Conservation (phyloP, 2,329 filamentous ascomycete genomes). For the Cordyceps militaris region DNA sequence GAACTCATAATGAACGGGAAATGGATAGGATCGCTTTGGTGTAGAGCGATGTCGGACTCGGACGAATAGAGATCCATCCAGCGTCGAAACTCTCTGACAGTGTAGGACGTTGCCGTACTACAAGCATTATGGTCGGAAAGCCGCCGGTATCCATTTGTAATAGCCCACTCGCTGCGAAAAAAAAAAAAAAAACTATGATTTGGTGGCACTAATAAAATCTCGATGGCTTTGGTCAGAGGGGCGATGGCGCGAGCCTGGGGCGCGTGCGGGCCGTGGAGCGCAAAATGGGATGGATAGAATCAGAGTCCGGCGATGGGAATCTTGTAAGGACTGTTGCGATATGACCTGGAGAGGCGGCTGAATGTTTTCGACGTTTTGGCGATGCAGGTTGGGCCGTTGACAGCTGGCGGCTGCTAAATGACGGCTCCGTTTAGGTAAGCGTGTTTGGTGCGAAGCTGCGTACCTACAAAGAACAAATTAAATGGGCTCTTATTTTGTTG, state of each 20-base stretch:
- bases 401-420: neutral
- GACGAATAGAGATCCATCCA: neutral
- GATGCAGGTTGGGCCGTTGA: neutral
- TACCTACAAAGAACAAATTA: too few relatives aligned
- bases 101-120: neutral
- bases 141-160: constrained; percentile 7
- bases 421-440: neutral
- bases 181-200: too few relatives aligned
- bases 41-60: constrained; percentile 12
- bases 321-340: too few relatives aligned
- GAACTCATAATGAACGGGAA: neutral
- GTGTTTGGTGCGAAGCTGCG: too few relatives aligned
- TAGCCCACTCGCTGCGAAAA: constrained; percentile 5
- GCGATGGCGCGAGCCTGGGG: neutral
- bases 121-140: neutral
- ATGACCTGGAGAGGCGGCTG: neutral
- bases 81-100: neutral
- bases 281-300: neutral
- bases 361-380: constrained; percentile 4
- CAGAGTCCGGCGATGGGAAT: neutral
- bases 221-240: neutral
- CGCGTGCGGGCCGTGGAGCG: neutral
- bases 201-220: neutral
- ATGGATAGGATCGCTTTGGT: neutral
- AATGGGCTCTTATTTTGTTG: neutral